Evolutionary conservation across 306 rosid genomes (phyloP).

Genomic region (Cicer chorassanicum): DNA sequence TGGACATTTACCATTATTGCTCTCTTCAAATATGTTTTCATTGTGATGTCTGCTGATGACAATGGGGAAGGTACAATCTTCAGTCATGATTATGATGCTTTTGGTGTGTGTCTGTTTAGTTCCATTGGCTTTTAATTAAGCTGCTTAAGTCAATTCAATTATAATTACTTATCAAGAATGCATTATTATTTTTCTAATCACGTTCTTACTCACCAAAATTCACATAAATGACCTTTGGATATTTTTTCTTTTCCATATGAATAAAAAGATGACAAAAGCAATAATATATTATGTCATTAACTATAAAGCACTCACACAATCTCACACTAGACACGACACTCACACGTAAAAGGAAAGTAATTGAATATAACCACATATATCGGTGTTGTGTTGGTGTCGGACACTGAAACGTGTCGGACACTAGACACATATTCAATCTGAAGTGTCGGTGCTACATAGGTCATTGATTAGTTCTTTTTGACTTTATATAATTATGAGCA

Average conservation of each 20-base stretch:
- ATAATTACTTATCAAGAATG: slow-evolving; percentile 6
- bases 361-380: no score
- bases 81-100: slow-evolving; percentile 19
- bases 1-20: slow-evolving; percentile 84
- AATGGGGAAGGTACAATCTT: slow-evolving; percentile 75
- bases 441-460: no score
- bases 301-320: no score
- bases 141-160: slow-evolving; percentile 29
- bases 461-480: neutral
- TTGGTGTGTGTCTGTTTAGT: slow-evolving; percentile 19
- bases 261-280: neutral
- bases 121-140: slow-evolving; percentile 25
- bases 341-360: no score
- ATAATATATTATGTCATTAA: neutral
- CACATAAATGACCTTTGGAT: neutral
- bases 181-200: slow-evolving; percentile 9
- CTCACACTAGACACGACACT: no score
- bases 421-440: no score
- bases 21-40: slow-evolving; percentile 75
- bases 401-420: no score
- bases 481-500: slow-evolving; percentile 18
- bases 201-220: slow-evolving; percentile 4
- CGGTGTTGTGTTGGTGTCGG: no score
- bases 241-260: neutral
- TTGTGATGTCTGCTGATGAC: slow-evolving; percentile 81